Evolutionary conservation across 202 grass and related monocot genomes (phyloP).

Genomic region (Brachypodium distachyon): DNA sequence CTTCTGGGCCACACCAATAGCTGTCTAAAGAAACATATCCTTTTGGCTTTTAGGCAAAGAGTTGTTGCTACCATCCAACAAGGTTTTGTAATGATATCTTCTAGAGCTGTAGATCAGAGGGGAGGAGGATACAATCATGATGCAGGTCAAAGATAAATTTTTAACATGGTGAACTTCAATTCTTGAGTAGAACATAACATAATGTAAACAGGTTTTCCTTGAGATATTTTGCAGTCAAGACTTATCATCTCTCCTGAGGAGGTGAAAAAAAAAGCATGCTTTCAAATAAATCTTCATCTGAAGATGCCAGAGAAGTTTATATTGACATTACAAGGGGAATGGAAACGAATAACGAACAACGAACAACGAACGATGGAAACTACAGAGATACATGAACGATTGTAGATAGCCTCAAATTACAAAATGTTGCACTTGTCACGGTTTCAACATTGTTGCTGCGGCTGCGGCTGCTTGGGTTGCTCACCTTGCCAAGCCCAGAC

Average conservation of each 20-base stretch:
- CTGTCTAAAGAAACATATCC: not conserved
- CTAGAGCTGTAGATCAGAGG: not conserved
- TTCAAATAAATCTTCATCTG: conserved; percentile 1
- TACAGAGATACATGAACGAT: conserved; percentile 8
- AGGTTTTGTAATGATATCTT: not conserved
- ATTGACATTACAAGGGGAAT: not conserved
- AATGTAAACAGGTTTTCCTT: no score
- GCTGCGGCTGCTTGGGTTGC: conserved; percentile 24
- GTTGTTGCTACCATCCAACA: not conserved
- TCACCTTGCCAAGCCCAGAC: conserved; percentile 98
- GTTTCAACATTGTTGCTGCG: not conserved
- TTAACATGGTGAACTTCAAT: not conserved
- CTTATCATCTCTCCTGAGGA: not conserved
- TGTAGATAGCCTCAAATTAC: not conserved
- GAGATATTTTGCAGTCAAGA: not conserved
- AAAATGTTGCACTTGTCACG: not conserved
- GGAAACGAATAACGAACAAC: not conserved
- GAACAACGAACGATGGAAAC: not conserved
- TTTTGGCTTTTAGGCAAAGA: not conserved
- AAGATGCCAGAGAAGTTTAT: not conserved
- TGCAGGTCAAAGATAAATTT: not conserved
- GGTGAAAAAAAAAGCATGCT: not conserved
- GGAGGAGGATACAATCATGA: not conserved
- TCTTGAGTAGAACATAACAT: not conserved
- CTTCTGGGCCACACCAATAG: not conserved